A percentile compares a stretch with the other conserved stretches of the same genome.
Evolutionary conservation across 1,139 yeast genomes (phyloP).

Genomic region (Blastobotrys illinoisensis): DNA sequence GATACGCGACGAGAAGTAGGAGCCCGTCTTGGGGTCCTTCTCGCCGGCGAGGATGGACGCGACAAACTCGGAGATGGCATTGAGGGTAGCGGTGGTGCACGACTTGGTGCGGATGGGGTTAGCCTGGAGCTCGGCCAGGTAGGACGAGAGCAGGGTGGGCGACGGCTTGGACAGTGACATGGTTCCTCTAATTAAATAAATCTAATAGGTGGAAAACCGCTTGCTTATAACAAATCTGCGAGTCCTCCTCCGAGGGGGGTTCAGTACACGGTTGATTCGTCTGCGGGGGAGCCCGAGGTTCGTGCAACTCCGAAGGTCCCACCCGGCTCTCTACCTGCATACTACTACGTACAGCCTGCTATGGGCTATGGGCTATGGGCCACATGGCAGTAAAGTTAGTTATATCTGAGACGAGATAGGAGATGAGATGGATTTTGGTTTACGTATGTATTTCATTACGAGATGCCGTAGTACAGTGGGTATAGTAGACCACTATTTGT

Average conservation of each 20-base stretch:
- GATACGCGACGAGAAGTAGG: constrained; percentile 41
- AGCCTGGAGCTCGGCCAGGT: constrained; percentile 25
- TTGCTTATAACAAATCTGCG: not conserved
- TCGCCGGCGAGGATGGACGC: constrained; percentile 37
- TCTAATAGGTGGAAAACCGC: not conserved
- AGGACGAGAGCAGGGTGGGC: constrained; percentile 17
- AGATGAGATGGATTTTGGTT: too few relatives aligned
- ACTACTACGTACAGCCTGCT: too few relatives aligned
- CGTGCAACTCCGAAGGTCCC: not conserved
- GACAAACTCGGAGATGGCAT: constrained; percentile 33
- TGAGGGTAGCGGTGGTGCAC: constrained; percentile 35
- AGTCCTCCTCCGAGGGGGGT: not conserved
- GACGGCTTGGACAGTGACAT: constrained; percentile 15
- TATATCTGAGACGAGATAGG: too few relatives aligned
- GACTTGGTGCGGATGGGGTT: constrained; percentile 34
- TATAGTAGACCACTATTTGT: too few relatives aligned
- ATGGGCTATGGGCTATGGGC: too few relatives aligned
- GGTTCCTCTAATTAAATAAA: not conserved
- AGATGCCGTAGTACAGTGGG: too few relatives aligned
- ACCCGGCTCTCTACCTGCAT: too few relatives aligned
- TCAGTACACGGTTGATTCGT: not conserved
- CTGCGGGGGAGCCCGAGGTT: not conserved
- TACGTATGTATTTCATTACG: too few relatives aligned
- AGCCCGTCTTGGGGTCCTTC: constrained; percentile 33
- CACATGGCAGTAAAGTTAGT: too few relatives aligned